Conservation (phyloP, 805 yeast genomes). For the Ogataea paraovalis region DNA sequence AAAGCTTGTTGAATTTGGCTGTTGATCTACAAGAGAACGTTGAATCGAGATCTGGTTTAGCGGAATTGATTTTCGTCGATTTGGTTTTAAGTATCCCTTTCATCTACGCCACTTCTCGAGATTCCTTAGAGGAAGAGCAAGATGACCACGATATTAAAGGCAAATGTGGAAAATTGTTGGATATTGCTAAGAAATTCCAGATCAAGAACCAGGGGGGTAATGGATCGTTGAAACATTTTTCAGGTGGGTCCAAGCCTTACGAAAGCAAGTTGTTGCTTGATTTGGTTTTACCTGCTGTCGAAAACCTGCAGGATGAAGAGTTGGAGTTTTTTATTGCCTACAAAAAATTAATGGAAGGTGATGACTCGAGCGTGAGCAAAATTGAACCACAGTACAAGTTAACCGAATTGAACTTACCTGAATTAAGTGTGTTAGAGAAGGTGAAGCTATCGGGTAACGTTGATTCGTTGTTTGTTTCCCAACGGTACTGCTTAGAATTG, state of each 20-base stretch:
- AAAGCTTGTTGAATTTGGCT: constrained; percentile 51
- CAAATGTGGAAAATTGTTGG: constrained; percentile 43
- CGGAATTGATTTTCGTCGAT: constrained; percentile 64
- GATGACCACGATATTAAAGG: constrained; percentile 17
- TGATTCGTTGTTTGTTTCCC: constrained; percentile 65
- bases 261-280: constrained; percentile 44
- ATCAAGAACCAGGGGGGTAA: constrained; percentile 2
- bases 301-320: constrained; percentile 35
- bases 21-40: constrained; percentile 47
- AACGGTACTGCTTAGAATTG: constrained; percentile 59
- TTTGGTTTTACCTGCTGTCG: constrained; percentile 46
- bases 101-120: constrained; percentile 21
- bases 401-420: constrained; percentile 28
- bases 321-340: constrained; percentile 38
- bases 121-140: constrained; percentile 3
- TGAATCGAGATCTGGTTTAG: constrained; percentile 49
- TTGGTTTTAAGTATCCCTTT: constrained; percentile 65
- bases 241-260: constrained; percentile 41
- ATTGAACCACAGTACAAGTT: constrained; percentile 17
- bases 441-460: constrained; percentile 39
- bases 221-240: constrained; percentile 7
- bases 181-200: constrained; percentile 34
- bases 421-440: constrained; percentile 32
- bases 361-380: constrained; percentile 8
- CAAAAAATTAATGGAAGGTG: constrained; percentile 8